Base-by-base conservation (phyloP, 352 stramenopile species). In the Phytophthora lateralis region DNA sequence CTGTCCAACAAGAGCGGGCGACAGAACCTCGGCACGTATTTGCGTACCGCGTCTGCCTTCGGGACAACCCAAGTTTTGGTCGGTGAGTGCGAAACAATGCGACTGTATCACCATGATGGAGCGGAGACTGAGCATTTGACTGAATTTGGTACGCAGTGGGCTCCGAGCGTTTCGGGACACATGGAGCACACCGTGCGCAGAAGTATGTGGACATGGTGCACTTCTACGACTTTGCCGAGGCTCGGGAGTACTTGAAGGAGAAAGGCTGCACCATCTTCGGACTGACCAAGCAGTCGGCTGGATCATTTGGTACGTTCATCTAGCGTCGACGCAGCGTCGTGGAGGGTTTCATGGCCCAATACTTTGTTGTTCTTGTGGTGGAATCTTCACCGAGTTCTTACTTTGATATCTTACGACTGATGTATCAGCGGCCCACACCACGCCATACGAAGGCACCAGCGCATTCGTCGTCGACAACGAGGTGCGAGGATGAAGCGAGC, bases 391-490 rank as follows among this genome's bases (percentile, higher is more conserved):
- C 44, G 29, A 4, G 10, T 18, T n/a, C 37, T 42, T n/a, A 42
- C 37, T 15, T 53, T 54, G 32, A 49, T 59, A 66, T 62, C 27
- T 38, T 34, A 53, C 30, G 50, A 48, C 12, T 65, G 44, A 44
- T 63, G 42, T 64, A 59, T 71, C 45, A 91, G 83, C 60, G 30
- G 69, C 75, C 0, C 80, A 92, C 50, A 43, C 70, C 32, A 72
- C 63, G n/a, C 57, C 71, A 0, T 90, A 85, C 55, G 30, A 62
- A 20, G 75, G 77, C 26, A 82, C 75, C 20, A 90, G 73, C 17
- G 84, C 84, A 39, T 93, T 93, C 37, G 78, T 93, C 52, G 68
- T 93, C 38, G 80, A 85, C 66, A 93, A 93, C 55, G 84, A 93
- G 70, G 78, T 83, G 24, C 17, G 67, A 56, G 42, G 5, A 45